Evolutionary conservation across 345 rosid genomes (phyloP).

Genomic region (Raphanus raphanistrum): DNA sequence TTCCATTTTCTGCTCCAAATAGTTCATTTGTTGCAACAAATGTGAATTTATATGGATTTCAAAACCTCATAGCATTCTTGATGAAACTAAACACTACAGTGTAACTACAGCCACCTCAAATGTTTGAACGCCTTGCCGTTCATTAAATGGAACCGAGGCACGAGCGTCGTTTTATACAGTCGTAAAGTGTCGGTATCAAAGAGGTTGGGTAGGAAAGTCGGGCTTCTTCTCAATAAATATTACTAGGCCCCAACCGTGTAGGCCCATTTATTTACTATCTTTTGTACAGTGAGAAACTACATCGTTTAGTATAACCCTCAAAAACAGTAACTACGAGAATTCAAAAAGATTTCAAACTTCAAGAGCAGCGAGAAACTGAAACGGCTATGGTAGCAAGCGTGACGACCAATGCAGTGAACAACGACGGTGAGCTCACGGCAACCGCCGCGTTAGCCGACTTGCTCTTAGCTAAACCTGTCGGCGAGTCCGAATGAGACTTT

Average conservation of each 20-base stretch:
- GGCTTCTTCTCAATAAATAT: constrained; percentile 24
- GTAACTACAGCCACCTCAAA: no score
- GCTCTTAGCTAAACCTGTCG: constrained; percentile 51
- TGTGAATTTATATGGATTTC: no score
- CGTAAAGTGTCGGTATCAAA: constrained; percentile 2
- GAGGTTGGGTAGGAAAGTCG: not conserved
- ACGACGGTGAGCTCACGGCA: constrained; percentile 45
- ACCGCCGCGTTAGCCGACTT: constrained; percentile 47
- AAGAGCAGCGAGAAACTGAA: constrained; percentile 45
- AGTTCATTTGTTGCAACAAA: no score
- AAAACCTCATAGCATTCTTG: no score
- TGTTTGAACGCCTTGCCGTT: constrained; percentile 15
- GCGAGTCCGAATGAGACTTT: constrained; percentile 58
- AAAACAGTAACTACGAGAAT: not conserved
- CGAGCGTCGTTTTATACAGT: not conserved
- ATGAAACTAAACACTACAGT: no score
- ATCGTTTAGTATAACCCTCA: not conserved
- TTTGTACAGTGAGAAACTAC: not conserved
- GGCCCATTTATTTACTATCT: constrained; percentile 16
- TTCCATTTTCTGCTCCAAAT: no score
- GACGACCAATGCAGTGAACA: constrained; percentile 36
- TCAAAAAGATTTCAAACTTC: constrained; percentile 21
- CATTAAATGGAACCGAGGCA: not conserved
- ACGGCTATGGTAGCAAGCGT: constrained; percentile 33
- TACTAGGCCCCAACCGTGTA: constrained; percentile 23